Evolutionary conservation across 1,284 basidiomycete species (phyloP), one percentile per base, ranked within the genome.

Genomic region (Heterobasidion occidentale): DNA sequence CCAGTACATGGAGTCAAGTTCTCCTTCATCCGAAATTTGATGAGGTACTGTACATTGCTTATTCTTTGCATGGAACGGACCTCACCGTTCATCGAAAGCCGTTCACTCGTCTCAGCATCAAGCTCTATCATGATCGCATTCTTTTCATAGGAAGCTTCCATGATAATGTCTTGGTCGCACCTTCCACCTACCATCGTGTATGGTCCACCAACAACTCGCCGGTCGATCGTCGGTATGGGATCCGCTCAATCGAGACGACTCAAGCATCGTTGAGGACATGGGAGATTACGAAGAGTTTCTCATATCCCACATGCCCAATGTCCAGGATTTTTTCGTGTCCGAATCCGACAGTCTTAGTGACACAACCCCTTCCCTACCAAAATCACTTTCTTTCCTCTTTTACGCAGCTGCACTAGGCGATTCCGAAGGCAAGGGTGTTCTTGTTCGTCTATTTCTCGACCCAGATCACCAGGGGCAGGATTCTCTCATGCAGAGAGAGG

Each of bases 21-120:
- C 63, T 69, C 54, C 60, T 73, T 9, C 62, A 72, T 54, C 68
- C 72, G 1, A 34, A 59, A 7, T 63, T 69, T 38, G 63, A 67
- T 14, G 62, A 69, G 62, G 73, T 73, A 53, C 58, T 27, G 27
- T 27, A 27, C 27, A 27, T 27, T 27, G 27, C 27, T 27, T 4
- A 27, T 27, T 1, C 27, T 27, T 27, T 27, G 27, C 6, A 27
- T 27, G 4, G 27, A 27, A 27, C 27, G 27, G 27, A 27, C 27
- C 38, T 42, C 12, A 48, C 17, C 14, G 47, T 14, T 48, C 14
- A 19, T 27, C 12, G 47, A 7, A 9, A 20, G 33, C 33, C 47
- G 7, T 20, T 19, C 20, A 14, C 14, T 27, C 47, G 17, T 9
- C 33, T 48, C 17, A 48, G 47, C 47, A 48, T 20, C 20, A 27